Conservation (phyloP, 2,329 filamentous ascomycete species). For the Epichloe baconii region DNA sequence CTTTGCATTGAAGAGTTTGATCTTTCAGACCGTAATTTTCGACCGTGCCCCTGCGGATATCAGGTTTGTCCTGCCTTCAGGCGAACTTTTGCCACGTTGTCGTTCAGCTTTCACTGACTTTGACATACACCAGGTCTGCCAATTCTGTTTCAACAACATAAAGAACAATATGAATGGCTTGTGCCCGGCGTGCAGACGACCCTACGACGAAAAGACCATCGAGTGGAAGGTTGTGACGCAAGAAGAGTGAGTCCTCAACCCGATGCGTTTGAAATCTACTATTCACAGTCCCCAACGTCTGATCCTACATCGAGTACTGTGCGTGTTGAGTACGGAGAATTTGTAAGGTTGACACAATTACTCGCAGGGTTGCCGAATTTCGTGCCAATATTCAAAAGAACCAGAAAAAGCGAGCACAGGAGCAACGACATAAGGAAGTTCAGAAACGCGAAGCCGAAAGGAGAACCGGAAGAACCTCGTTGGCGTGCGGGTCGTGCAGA, state of each 20-base stretch:
- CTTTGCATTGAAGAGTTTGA: constrained; percentile 99
- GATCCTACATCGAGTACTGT: not conserved
- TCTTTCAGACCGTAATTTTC: constrained; percentile 91
- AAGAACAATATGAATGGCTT: constrained; percentile 96
- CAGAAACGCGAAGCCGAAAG: constrained; percentile 95
- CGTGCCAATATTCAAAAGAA: constrained; percentile 73
- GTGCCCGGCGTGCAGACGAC: constrained; percentile 90
- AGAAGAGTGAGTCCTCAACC: constrained; percentile 62
- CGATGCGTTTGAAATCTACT: not conserved
- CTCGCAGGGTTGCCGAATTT: constrained; percentile 54
- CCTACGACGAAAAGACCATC: constrained; percentile 94
- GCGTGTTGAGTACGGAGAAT: not conserved
- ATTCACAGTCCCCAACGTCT: not conserved
- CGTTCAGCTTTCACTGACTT: not conserved
- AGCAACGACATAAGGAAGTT: constrained; percentile 80
- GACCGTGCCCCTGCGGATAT: constrained; percentile 93
- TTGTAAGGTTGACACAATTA: constrained; percentile 2
- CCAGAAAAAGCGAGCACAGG: constrained; percentile 78
- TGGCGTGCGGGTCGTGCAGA: constrained; percentile 90
- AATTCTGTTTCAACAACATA: constrained; percentile 99
- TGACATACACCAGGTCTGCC: constrained; percentile 59
- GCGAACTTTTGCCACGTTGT: not conserved
- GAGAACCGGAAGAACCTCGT: constrained; percentile 93
- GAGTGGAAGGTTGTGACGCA: constrained; percentile 89
- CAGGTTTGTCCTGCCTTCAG: constrained; percentile 48